Evolutionary conservation across 2,329 filamentous ascomycete genomes (phyloP), one percentile per base, ranked within the genome.

Genomic region (Grosmannia penicillata): DNA sequence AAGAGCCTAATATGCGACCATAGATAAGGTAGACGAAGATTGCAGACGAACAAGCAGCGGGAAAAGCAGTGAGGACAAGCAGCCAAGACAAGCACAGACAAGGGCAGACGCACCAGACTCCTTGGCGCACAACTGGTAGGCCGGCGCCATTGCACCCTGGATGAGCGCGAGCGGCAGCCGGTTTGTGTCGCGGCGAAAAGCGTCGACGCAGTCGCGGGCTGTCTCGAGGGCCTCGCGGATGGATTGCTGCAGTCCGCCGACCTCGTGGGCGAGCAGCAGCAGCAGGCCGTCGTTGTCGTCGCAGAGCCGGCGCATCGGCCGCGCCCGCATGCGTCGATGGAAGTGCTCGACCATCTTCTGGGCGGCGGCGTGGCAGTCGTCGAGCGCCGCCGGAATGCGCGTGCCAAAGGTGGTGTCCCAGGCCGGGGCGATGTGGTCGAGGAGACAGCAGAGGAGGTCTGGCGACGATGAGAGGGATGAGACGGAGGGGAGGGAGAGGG

Each of bases 91-190:
- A 17, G 24, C 17, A 11, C 18, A 27, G 50, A 43, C 45, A 49
- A 63, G 68, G 11, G 11, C 11, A 29, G 8, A 30, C 25, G 9
- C 23, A 36, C 34, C 34, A n/a, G 29, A 28, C 47, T 74, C 66
- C 0, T 51, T 45, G 5, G 51, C 43, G 47, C 68, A 74, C 0
- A 33, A 36, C 0, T 55, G 40, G 48, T 77, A 77, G 0, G 58
- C 62, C 3, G 51, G 42, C 2, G 45, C 43, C 64, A 78, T 72
- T 24, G 51, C 53, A 1, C 45, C 31, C 4, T 54, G 49, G 38
- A 77, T 62, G 3, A 57, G 56, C 0, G 68, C 70, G 0, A 58
- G 60, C 40, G 76, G 73, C 25, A 66, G 56, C 4, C 72, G 65
- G 46, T 64, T 75, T 14, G 65, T 63, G 4, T 70, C 63, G 22